phyloP scores from a whole-genome alignment of 176 grass and related monocot species.

The Oryza officinalis region DNA sequence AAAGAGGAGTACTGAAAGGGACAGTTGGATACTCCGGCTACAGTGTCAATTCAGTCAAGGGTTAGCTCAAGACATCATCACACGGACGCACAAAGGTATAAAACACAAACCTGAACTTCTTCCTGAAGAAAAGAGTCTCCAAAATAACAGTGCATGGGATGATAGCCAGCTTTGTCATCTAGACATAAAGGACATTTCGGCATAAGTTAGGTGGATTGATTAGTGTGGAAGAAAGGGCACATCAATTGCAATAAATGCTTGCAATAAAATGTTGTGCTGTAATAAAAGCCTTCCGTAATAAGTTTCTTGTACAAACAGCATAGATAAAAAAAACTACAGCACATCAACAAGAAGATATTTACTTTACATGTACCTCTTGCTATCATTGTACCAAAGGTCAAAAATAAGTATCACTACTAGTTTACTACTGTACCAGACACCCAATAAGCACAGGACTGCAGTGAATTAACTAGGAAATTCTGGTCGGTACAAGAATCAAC shows the following conservation, averaged over 20 bases:
- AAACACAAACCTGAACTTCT: slow-evolving; percentile 92
- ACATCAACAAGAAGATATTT: slow-evolving; percentile 26
- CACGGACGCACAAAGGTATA: slow-evolving; percentile 15
- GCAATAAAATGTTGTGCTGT: slow-evolving; percentile 31
- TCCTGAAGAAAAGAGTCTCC: slow-evolving; percentile 96
- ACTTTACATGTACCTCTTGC: slow-evolving; percentile 19
- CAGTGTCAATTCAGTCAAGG: slow-evolving; percentile 37
- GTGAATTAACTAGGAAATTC: slow-evolving; percentile 28
- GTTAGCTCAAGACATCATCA: slow-evolving; percentile 26
- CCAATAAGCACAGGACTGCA: slow-evolving; percentile 13
- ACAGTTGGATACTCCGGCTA: slow-evolving; percentile 87
- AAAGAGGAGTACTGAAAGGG: slow-evolving; percentile 87
- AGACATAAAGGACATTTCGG: slow-evolving; percentile 41
- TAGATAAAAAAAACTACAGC: slow-evolving; percentile 26
- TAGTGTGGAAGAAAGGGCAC: slow-evolving; percentile 39
- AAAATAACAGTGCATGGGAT: slow-evolving; percentile 98
- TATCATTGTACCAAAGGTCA: neutral
- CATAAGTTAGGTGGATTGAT: slow-evolving; percentile 61
- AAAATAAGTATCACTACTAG: slow-evolving; percentile 10
- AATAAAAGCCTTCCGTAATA: slow-evolving; percentile 12
- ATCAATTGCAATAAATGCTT: slow-evolving; percentile 36
- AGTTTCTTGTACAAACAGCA: slow-evolving; percentile 29
- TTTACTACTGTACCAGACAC: slow-evolving; percentile 27
- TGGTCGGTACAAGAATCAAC: slow-evolving; percentile 17
- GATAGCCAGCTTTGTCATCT: slow-evolving; percentile 99